Conservation (phyloP, 768 basidiomycete genomes). For the Serendipita sp. region DNA sequence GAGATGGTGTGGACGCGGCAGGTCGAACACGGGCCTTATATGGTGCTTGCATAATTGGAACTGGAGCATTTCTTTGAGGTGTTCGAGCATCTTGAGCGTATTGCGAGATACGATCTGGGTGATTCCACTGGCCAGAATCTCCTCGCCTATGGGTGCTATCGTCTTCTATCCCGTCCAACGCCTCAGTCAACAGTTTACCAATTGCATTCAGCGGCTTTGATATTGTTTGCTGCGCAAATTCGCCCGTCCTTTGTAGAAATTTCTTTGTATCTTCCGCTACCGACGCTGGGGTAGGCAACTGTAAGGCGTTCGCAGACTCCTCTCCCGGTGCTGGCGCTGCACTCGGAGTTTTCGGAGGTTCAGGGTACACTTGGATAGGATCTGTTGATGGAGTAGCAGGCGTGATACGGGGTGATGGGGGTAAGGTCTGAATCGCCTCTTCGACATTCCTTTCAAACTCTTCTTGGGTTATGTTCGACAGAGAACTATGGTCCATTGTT, state of each 20-base stretch:
- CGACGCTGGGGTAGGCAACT: conserved; percentile 37
- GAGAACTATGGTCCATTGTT: conserved; percentile 87
- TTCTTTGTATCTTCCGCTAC: conserved; percentile 59
- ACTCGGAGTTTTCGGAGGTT: conserved; percentile 18
- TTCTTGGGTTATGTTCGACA: conserved; percentile 86
- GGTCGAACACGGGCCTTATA: conserved; percentile 4
- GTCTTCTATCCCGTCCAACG: conserved; percentile 55
- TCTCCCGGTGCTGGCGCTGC: conserved; percentile 53
- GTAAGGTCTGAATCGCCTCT: conserved; percentile 36
- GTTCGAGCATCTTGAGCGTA: background rate
- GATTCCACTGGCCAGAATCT: background rate
- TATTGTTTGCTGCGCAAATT: conserved; percentile 39
- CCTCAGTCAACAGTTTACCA: conserved; percentile 73
- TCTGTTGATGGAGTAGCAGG: conserved; percentile 21
- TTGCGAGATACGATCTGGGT: background rate
- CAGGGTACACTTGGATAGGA: conserved; percentile 20
- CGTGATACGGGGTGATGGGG: conserved; percentile 19
- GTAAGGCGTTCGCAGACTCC: conserved; percentile 71
- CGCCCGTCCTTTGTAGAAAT: conserved; percentile 79
- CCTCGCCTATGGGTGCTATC: background rate
- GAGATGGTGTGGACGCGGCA: background rate
- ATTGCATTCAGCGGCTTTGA: conserved; percentile 85
- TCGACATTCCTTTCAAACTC: conserved; percentile 82
- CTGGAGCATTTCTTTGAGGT: background rate
- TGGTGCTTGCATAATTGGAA: conserved; percentile 5